phyloP scores from a whole-genome alignment of 352 stramenopile genomes.

The Phytophthora pseudosyringae region DNA sequence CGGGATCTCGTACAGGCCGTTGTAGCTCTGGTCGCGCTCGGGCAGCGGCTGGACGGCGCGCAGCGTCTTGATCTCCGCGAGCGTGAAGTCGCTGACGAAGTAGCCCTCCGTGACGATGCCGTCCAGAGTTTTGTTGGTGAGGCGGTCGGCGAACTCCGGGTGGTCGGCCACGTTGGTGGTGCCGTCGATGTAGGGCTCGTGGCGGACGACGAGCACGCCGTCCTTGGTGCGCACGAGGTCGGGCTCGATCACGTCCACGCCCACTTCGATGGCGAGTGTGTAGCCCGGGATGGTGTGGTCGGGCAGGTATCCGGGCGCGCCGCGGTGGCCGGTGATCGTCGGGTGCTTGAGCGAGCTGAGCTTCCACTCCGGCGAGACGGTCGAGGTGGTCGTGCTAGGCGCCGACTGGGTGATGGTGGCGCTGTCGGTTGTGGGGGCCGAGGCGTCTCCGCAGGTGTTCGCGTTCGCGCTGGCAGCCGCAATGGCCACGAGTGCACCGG shows the following conservation, averaged over 20 bases:
- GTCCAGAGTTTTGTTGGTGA: conserved; percentile 63
- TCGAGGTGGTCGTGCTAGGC: conserved; percentile 25
- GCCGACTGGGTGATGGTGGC: conserved; percentile 13
- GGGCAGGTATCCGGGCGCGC: conserved; percentile 88
- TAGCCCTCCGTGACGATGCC: conserved; percentile 70
- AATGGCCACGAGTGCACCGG: conserved; percentile 35
- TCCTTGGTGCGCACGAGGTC: conserved; percentile 92
- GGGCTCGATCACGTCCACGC: conserved; percentile 93
- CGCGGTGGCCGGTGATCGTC: conserved; percentile 84
- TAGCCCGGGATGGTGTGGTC: conserved; percentile 92
- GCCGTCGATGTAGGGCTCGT: conserved; percentile 89
- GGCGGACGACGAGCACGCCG: conserved; percentile 79
- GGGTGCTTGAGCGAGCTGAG: conserved; percentile 52
- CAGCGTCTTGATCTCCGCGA: conserved; percentile 90
- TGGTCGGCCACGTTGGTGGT: conserved; percentile 89
- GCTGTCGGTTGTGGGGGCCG: conserved; percentile 31
- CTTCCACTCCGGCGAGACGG: conserved; percentile 17
- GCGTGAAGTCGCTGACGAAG: conserved; percentile 93
- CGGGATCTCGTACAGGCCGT: conserved; percentile 88
- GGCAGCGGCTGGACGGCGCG: conserved; percentile 77
- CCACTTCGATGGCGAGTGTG: conserved; percentile 87
- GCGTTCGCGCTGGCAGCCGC: conserved; percentile 30
- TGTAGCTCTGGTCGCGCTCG: conserved; percentile 81
- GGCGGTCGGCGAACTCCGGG: conserved; percentile 74
- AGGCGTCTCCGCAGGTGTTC: conserved; percentile 39